These are phyloP conservation scores for Rhodotorula mucilaginosa DNA, from an alignment of 1,284 basidiomycete species.

Conservation along the genomic window DNA sequence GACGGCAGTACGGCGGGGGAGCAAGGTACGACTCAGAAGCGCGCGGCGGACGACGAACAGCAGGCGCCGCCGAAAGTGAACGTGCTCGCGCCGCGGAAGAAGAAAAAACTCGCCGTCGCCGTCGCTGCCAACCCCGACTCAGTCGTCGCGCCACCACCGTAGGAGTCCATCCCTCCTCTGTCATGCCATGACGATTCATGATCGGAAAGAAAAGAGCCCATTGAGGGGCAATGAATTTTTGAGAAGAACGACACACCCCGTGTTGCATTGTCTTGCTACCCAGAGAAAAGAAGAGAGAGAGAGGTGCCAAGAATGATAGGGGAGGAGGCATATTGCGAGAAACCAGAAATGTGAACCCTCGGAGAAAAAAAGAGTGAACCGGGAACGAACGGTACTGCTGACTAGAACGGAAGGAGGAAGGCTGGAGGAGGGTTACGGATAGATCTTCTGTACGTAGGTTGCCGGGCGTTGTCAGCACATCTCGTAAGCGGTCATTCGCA, in stretches of 20 bases:
- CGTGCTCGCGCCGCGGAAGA: constrained; percentile 41
- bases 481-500: neutral
- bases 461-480: neutral
- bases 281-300: too few relatives aligned
- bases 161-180: too few relatives aligned
- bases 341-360: neutral
- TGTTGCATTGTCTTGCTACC: too few relatives aligned
- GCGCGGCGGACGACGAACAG: neutral
- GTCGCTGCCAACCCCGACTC: neutral
- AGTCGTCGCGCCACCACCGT: too few relatives aligned
- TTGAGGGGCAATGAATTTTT: too few relatives aligned
- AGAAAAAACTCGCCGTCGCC: constrained; percentile 28
- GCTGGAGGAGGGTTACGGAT: neutral
- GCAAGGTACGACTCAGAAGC: neutral
- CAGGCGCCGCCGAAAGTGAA: constrained; percentile 26
- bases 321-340: too few relatives aligned
- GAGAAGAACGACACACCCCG: too few relatives aligned
- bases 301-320: too few relatives aligned
- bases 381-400: neutral
- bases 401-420: neutral
- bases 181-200: too few relatives aligned
- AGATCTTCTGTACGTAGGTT: constrained; percentile 1
- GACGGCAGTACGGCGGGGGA: too few relatives aligned
- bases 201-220: too few relatives aligned
- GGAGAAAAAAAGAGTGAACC: too few relatives aligned